phyloP scores from a whole-genome alignment of 2,329 filamentous ascomycete species.

The Taxawa tesnikishii region DNA sequence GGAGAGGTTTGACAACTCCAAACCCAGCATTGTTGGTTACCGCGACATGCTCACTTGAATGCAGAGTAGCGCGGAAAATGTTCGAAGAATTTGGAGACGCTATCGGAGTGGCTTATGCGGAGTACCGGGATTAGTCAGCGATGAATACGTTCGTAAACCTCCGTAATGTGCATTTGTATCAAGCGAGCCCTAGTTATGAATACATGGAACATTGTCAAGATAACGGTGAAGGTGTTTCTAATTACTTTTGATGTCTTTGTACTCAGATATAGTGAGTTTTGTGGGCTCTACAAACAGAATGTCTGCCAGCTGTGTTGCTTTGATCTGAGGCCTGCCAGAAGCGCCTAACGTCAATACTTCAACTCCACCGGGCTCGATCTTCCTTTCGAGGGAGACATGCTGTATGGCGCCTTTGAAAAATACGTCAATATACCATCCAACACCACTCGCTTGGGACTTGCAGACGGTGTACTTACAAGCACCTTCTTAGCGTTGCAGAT shows the following conservation, averaged over 20 bases:
- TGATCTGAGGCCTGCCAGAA: too few species aligned
- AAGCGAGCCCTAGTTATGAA: too few species aligned
- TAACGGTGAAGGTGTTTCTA: too few species aligned
- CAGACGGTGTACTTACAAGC: slow-evolving; percentile 65
- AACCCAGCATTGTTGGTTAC: slow-evolving; percentile 20
- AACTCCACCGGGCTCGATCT: slow-evolving; percentile 13
- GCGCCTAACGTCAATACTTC: too few species aligned
- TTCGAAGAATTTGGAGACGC: background rate
- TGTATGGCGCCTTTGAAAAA: slow-evolving; percentile 31
- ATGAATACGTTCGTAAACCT: too few species aligned
- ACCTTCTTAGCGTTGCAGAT: slow-evolving; percentile 95
- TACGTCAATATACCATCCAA: background rate
- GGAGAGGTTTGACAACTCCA: slow-evolving; percentile 27
- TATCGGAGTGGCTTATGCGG: background rate
- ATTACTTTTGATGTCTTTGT: too few species aligned
- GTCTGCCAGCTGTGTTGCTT: too few species aligned
- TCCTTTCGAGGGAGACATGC: slow-evolving; percentile 32
- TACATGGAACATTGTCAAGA: too few species aligned
- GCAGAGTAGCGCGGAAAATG: background rate
- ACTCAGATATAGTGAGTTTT: too few species aligned
- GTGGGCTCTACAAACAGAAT: too few species aligned
- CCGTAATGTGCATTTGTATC: too few species aligned
- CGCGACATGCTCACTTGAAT: slow-evolving; percentile 3
- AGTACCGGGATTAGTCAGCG: background rate
- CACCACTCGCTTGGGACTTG: too few species aligned